Evolutionary conservation across 805 yeast species (phyloP).

Genomic region (Pichia phayaonensis): DNA sequence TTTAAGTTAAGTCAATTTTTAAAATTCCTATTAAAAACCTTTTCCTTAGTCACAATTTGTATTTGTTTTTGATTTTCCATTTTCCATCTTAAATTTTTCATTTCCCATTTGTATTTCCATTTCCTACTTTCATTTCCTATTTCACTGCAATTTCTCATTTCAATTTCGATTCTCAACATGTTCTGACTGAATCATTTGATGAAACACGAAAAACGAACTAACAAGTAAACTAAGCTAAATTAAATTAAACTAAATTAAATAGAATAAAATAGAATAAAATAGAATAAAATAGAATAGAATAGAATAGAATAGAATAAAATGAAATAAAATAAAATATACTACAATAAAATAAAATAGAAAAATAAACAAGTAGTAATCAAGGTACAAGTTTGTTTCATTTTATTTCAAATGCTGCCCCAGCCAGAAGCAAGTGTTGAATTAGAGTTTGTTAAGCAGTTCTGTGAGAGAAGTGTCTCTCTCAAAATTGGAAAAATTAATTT

Average conservation of each 20-base stretch:
- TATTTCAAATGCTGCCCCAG: not conserved
- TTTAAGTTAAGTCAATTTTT: not conserved
- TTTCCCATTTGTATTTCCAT: not conserved
- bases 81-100: not conserved
- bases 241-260: not conserved
- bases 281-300: too few species aligned
- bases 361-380: not conserved
- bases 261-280: too few species aligned
- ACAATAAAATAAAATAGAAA: not conserved
- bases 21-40: not conserved
- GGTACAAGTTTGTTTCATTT: not conserved
- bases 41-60: not conserved
- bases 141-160: not conserved
- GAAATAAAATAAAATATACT: too few species aligned
- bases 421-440: not conserved
- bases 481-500: not conserved
- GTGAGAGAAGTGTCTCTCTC: not conserved
- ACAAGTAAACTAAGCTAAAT: not conserved
- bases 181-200: not conserved
- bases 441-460: not conserved
- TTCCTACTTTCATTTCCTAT: not conserved
- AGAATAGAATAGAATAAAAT: too few species aligned
- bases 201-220: not conserved
- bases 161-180: not conserved
- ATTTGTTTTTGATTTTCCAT: not conserved